Conservation (phyloP, 1,284 basidiomycete genomes). For the Athelia sp. region DNA sequence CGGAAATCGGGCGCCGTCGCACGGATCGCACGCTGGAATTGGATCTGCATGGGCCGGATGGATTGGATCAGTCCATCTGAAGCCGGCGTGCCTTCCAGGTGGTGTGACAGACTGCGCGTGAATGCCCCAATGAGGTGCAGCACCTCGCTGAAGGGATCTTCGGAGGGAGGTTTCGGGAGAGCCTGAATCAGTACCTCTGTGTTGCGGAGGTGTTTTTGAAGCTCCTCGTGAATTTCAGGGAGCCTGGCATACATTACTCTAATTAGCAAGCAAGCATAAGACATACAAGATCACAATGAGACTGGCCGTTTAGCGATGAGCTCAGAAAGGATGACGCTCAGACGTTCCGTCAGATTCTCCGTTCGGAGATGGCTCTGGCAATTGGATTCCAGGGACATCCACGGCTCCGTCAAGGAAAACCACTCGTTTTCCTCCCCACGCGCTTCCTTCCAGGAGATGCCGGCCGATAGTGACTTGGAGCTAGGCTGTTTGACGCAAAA, state of each 20-base stretch:
- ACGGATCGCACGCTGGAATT: slow-evolving; percentile 43
- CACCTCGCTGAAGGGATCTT: slow-evolving; percentile 53
- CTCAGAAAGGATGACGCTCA: slow-evolving; percentile 52
- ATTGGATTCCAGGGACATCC: slow-evolving; percentile 45
- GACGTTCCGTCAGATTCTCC: slow-evolving; percentile 42
- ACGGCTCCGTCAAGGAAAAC: slow-evolving; percentile 53
- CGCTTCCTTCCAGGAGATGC: slow-evolving; percentile 57
- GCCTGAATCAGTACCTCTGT: slow-evolving; percentile 29
- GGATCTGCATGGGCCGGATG: slow-evolving; percentile 43
- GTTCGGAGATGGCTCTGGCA: slow-evolving; percentile 54
- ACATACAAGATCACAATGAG: slow-evolving; percentile 1
- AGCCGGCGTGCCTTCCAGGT: slow-evolving; percentile 48
- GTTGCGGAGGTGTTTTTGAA: slow-evolving; percentile 37
- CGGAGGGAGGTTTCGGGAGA: slow-evolving; percentile 50
- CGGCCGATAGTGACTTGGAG: slow-evolving; percentile 45
- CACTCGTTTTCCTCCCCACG: slow-evolving; percentile 61
- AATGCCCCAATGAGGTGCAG: slow-evolving; percentile 42
- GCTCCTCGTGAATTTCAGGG: slow-evolving; percentile 50
- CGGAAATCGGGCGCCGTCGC: slow-evolving; percentile 51
- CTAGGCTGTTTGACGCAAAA: slow-evolving; percentile 71
- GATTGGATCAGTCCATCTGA: slow-evolving; percentile 46
- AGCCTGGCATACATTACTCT: slow-evolving; percentile 47
- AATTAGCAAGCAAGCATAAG: neutral
- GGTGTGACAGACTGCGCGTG: slow-evolving; percentile 33
- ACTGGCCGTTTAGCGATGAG: slow-evolving; percentile 51